Conservation (phyloP, 352 stramenopile genomes). For the Pythium chondricola region DNA sequence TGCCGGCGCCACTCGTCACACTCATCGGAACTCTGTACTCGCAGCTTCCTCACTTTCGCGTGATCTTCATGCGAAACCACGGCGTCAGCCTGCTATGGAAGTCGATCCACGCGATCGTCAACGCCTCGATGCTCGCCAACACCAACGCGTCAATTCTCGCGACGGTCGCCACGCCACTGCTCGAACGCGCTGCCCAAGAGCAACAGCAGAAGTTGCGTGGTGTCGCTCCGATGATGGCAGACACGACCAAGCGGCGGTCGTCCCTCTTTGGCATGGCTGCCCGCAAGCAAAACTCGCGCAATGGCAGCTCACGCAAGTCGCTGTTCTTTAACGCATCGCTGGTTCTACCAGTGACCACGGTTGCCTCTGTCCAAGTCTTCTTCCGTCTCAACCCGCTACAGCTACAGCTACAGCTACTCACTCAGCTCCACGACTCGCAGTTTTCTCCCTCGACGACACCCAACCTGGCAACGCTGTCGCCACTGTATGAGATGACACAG, state of each 20-base stretch:
- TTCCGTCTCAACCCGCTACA: constrained; percentile 28
- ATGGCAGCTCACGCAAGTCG: constrained; percentile 11
- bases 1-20: constrained; percentile 31
- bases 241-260: constrained; percentile 18
- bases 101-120: constrained; percentile 25
- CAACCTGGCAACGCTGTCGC: neutral
- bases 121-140: neutral
- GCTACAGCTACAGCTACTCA: constrained; percentile 24
- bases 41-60: constrained; percentile 27
- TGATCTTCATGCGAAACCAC: constrained; percentile 40
- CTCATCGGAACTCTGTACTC: constrained; percentile 36
- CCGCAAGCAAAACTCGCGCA: constrained; percentile 15
- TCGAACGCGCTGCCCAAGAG: constrained; percentile 1
- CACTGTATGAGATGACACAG: constrained; percentile 25
- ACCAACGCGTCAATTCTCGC: neutral
- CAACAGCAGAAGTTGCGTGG: neutral
- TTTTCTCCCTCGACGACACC: constrained; percentile 1
- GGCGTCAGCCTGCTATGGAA: constrained; percentile 38
- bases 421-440: constrained; percentile 15
- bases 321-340: constrained; percentile 27
- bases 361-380: constrained; percentile 18
- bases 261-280: constrained; percentile 22
- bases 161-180: neutral
- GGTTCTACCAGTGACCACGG: constrained; percentile 18
- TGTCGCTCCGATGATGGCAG: constrained; percentile 1